Conservation (phyloP, 352 stramenopile genomes). For the Phytophthora vignae region DNA sequence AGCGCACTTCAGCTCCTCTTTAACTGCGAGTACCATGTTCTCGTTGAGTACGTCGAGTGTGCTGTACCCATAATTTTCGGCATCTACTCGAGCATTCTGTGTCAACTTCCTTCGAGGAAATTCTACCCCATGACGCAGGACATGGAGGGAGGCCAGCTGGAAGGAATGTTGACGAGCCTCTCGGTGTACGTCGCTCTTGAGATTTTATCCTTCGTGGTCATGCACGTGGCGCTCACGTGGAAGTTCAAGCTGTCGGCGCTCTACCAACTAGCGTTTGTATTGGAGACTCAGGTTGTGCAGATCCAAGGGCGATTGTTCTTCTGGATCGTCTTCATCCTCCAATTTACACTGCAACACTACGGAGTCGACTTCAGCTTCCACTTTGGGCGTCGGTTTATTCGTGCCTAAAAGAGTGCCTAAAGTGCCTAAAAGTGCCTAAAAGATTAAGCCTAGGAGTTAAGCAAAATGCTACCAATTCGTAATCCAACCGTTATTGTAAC, state of each 20-base stretch:
- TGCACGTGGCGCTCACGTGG: constrained; percentile 18
- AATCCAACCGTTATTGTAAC: no score
- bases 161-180: constrained; percentile 14
- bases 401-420: no score
- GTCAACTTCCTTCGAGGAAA: constrained; percentile 11
- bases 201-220: constrained; percentile 13
- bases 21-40: constrained; percentile 28
- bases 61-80: constrained; percentile 27
- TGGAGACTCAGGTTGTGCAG: constrained; percentile 26
- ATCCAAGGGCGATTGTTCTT: constrained; percentile 27
- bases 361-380: constrained; percentile 25
- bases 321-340: constrained; percentile 30
- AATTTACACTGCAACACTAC: constrained; percentile 27
- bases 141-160: constrained; percentile 14
- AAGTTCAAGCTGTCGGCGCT: constrained; percentile 31
- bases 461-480: no score
- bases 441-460: no score
- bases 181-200: constrained; percentile 19
- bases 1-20: constrained; percentile 27
- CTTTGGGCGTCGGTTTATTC: no score
- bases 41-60: constrained; percentile 32
- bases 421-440: no score
- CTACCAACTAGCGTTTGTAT: constrained; percentile 25
- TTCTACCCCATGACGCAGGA: constrained; percentile 20
- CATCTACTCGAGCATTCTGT: constrained; percentile 16